A percentile compares a stretch with the other conserved stretches of the same genome.
These are phyloP conservation scores for Piedraia hortae DNA, from an alignment of 2,329 filamentous ascomycete genomes.

Conservation along the genomic window DNA sequence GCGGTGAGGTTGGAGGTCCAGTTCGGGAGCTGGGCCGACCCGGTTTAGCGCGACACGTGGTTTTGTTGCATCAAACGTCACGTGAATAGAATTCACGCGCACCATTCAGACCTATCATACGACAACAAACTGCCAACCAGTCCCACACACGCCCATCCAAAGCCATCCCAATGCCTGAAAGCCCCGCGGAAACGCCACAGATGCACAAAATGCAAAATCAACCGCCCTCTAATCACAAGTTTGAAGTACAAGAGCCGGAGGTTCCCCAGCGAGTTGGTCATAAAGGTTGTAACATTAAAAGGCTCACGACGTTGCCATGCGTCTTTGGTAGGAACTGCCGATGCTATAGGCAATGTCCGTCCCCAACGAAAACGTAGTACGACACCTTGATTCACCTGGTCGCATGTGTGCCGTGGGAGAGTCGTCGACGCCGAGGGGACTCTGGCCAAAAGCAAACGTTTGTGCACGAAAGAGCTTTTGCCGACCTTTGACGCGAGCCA, in stretches of 20 bases:
- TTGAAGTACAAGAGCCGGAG: slow-evolving; percentile 2
- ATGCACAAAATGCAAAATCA: slow-evolving; percentile 1
- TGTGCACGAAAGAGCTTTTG: slow-evolving; percentile 65
- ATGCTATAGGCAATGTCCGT: slow-evolving; percentile 9
- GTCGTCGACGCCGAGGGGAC: slow-evolving; percentile 25
- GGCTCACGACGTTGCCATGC: slow-evolving; percentile 14
- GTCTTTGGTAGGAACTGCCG: slow-evolving; percentile 10
- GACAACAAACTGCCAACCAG: too few species aligned
- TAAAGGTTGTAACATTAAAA: too few species aligned
- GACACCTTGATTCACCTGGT: slow-evolving; percentile 8
- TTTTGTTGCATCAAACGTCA: too few species aligned
- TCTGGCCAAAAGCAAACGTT: slow-evolving; percentile 83
- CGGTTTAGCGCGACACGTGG: too few species aligned
- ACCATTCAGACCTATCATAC: too few species aligned
- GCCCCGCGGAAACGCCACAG: background rate
- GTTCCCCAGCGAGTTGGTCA: background rate
- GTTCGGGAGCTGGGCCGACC: too few species aligned
- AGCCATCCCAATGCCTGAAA: slow-evolving; percentile 1
- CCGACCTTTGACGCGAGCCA: slow-evolving; percentile 78
- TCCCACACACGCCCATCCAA: too few species aligned
- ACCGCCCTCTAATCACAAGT: slow-evolving; percentile 1
- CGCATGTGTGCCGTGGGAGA: slow-evolving; percentile 26
- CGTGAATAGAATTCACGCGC: too few species aligned
- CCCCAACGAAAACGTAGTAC: slow-evolving; percentile 10
- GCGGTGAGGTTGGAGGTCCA: too few species aligned